phyloP scores from a whole-genome alignment of 805 yeast genomes.

The Candida insectorum region DNA sequence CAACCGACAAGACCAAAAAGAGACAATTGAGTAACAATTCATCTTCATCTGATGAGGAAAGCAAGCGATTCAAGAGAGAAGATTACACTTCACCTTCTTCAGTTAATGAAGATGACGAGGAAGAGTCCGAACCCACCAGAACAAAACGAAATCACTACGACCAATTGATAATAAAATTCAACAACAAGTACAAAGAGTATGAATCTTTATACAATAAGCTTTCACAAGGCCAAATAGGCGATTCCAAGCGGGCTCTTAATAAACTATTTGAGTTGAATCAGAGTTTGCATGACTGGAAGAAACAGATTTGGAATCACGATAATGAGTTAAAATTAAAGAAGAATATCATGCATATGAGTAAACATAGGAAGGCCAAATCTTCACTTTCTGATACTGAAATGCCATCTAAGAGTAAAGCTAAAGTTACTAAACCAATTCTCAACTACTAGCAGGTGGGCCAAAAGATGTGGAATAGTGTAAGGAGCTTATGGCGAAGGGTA shows the following conservation, averaged over 20 bases:
- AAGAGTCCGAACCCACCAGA: conserved; percentile 11
- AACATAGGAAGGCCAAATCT: conserved; percentile 24
- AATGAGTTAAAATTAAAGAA: conserved; percentile 28
- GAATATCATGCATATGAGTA: conserved; percentile 34
- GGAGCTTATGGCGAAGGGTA: no score
- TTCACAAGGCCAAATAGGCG: conserved; percentile 2
- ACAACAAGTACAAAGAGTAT: conserved; percentile 47
- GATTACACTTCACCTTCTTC: conserved; percentile 38
- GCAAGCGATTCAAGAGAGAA: conserved; percentile 9
- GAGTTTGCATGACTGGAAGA: conserved; percentile 52
- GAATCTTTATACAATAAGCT: conserved; percentile 38
- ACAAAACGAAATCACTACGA: conserved; percentile 33
- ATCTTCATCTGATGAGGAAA: conserved; percentile 13
- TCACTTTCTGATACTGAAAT: neutral
- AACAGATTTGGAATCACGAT: conserved; percentile 48
- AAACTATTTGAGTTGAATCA: conserved; percentile 49
- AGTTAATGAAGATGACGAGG: conserved; percentile 18
- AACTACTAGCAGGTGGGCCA: no score
- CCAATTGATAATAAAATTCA: conserved; percentile 47
- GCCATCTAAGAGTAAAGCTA: neutral
- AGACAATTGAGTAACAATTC: conserved; percentile 8
- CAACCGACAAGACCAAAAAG: conserved; percentile 3
- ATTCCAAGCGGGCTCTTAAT: conserved; percentile 25
- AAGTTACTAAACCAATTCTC: conserved; percentile 4
- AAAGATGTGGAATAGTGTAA: no score